Conservation (phyloP, 169 alveolate species). For the Cryptosporidium xiaoi region DNA sequence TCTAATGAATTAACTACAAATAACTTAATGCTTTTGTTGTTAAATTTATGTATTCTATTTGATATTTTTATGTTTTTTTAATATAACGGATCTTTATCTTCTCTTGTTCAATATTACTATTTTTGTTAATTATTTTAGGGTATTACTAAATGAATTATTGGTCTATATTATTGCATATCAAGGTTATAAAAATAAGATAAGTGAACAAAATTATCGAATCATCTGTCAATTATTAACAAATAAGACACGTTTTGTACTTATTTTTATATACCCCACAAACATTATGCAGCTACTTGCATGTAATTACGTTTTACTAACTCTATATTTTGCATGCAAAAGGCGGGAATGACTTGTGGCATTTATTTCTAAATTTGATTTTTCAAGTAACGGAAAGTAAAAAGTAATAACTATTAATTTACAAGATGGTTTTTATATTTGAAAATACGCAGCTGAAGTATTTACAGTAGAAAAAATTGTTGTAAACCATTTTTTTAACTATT, state of each 20-base stretch:
- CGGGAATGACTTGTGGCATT: conserved; percentile 45
- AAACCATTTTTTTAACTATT: no score
- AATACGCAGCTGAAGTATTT: no score
- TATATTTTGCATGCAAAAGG: conserved; percentile 44
- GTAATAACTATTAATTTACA: no score
- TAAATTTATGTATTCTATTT: neutral
- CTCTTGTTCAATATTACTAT: no score
- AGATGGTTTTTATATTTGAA: no score
- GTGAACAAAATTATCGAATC: neutral
- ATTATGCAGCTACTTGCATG: conserved; percentile 32
- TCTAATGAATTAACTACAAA: neutral
- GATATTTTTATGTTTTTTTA: neutral
- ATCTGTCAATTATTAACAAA: neutral
- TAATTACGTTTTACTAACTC: neutral
- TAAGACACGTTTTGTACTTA: no score
- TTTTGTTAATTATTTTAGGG: no score
- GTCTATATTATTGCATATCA: no score
- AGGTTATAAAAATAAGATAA: no score
- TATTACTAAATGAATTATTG: no score
- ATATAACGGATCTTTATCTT: neutral
- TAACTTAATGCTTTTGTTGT: neutral
- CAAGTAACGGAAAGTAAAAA: conserved; percentile 9
- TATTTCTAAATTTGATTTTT: neutral
- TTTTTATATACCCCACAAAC: conserved; percentile 11
- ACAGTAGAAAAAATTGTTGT: no score